Base-by-base conservation (phyloP, 2,329 filamentous ascomycete species). In the Colletotrichum truncatum region DNA sequence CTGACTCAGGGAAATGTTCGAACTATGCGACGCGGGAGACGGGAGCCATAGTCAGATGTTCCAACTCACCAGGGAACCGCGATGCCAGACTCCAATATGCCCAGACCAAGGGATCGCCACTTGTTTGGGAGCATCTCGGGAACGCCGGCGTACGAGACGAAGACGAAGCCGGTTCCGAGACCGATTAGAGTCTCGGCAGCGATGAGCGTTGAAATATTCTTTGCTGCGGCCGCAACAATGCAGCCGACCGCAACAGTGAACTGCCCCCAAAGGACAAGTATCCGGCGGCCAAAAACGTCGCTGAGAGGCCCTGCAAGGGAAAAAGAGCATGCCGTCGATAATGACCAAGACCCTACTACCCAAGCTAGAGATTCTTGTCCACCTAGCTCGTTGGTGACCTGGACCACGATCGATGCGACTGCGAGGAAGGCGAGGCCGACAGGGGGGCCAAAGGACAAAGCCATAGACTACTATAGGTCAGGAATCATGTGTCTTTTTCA, bases 81-180 rank as follows among this genome's bases (percentile, higher is more conserved):
- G 38, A 67, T 67, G 34, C 66, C 66, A n/a, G 45, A 60, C 36
- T 67, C 66, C 26, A 67, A 32, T 21, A 67, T 67, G 9, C 66
- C 66, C 16, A 69, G 26, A 16, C 59, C 61, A 34, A 67, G 49
- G 21, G 36, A 53, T 54, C 74, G 70, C 60, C 74, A 77, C 63
- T 76, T 77, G 64, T 77, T 77, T 26, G 75, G 75, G 11, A 77
- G 68, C 58, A 77, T 56, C 68, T 77, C 75, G 7, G 70, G 67
- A 16, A 77, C 75, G 14, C 74, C 75, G 1, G 75, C 71, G 52
- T 76, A 77, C 2, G 71, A 70, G 7, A 76, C 75, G 30, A 77
- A 76, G 28, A 76, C 70, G 18, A 76, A 66, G 16, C 75, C 75
- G 8, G 72, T 71, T 2, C 74, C 74, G 26, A 77, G 73, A 12